Percentiles rank a stretch among this genome's conserved stretches.
Evolutionary conservation across 352 stramenopile species (phyloP).

Genomic region (Phytopythium montanum): DNA sequence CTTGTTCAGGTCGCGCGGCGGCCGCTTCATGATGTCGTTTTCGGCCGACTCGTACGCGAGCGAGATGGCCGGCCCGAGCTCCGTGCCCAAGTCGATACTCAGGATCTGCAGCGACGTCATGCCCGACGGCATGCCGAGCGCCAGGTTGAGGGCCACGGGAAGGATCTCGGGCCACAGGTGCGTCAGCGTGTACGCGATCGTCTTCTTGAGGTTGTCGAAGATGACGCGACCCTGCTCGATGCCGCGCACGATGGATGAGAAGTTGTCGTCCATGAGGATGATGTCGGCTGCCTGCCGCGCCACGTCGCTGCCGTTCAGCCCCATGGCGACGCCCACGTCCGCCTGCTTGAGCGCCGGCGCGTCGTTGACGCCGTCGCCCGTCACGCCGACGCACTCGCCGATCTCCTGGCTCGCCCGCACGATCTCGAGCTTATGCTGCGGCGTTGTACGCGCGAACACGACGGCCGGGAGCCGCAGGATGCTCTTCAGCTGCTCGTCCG

Average conservation of each 20-base stretch:
- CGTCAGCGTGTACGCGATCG: slow-evolving; percentile 88
- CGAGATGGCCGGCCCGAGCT: slow-evolving; percentile 88
- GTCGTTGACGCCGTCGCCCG: slow-evolving; percentile 82
- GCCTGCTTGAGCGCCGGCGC: slow-evolving; percentile 66
- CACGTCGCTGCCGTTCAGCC: slow-evolving; percentile 93
- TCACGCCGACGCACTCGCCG: slow-evolving; percentile 50
- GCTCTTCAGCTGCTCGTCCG: slow-evolving; percentile 25
- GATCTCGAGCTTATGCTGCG: slow-evolving; percentile 28
- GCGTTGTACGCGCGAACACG: slow-evolving; percentile 93
- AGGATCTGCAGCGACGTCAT: slow-evolving; percentile 90
- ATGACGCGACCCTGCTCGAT: slow-evolving; percentile 54
- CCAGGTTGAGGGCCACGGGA: slow-evolving; percentile 62
- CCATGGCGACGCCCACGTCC: slow-evolving; percentile 97
- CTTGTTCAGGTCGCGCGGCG: slow-evolving; percentile 57
- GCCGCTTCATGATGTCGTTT: slow-evolving; percentile 76
- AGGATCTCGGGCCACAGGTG: slow-evolving; percentile 82
- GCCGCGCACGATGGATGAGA: slow-evolving; percentile 91
- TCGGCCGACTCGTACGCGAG: slow-evolving; percentile 84
- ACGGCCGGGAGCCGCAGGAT: slow-evolving; percentile 51
- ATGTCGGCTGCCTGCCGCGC: slow-evolving; percentile 93
- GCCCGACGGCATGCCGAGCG: slow-evolving; percentile 73
- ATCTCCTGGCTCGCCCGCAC: slow-evolving; percentile 17
- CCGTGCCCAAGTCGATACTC: slow-evolving; percentile 84
- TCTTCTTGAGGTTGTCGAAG: slow-evolving; percentile 92
- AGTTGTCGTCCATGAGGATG: slow-evolving; percentile 95